A percentile compares a stretch with the other conserved stretches of the same genome.
phyloP scores from a whole-genome alignment of 2,329 filamentous ascomycete genomes.

The Septoria linicola region DNA sequence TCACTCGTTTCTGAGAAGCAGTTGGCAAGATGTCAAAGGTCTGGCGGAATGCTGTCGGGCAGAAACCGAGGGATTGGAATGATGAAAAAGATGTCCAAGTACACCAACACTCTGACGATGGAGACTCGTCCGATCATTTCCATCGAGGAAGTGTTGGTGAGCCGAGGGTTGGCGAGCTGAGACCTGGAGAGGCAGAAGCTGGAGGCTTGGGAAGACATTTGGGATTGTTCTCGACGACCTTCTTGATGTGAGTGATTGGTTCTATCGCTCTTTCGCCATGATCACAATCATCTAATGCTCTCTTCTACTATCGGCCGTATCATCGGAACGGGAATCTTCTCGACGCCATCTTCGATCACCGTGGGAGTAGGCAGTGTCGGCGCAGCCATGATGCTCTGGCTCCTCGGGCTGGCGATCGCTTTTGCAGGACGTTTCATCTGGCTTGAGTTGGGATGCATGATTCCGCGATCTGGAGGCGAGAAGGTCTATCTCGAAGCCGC shows the following conservation, averaged over 20 bases:
- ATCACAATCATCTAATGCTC: too few species aligned
- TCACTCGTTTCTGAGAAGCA: neutral
- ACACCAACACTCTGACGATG: neutral
- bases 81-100: neutral
- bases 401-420: slow-evolving; percentile 60
- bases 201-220: slow-evolving; percentile 21
- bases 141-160: neutral
- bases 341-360: slow-evolving; percentile 16
- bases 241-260: too few species aligned
- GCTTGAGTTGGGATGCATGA: slow-evolving; percentile 62
- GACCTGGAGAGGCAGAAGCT: slow-evolving; percentile 15
- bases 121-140: neutral
- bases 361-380: slow-evolving; percentile 59
- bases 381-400: slow-evolving; percentile 62
- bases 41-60: neutral
- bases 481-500: slow-evolving; percentile 69
- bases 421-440: slow-evolving; percentile 58
- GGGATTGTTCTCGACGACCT: slow-evolving; percentile 21
- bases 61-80: neutral
- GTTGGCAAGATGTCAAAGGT: neutral
- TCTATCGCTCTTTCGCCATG: too few species aligned
- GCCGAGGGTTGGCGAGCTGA: slow-evolving; percentile 10
- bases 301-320: slow-evolving; percentile 20
- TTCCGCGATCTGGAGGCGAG: slow-evolving; percentile 65
- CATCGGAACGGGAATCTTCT: slow-evolving; percentile 21